Base-by-base conservation (phyloP, 192 early-diverging fungal genomes). In the Oehlia diaphana region DNA sequence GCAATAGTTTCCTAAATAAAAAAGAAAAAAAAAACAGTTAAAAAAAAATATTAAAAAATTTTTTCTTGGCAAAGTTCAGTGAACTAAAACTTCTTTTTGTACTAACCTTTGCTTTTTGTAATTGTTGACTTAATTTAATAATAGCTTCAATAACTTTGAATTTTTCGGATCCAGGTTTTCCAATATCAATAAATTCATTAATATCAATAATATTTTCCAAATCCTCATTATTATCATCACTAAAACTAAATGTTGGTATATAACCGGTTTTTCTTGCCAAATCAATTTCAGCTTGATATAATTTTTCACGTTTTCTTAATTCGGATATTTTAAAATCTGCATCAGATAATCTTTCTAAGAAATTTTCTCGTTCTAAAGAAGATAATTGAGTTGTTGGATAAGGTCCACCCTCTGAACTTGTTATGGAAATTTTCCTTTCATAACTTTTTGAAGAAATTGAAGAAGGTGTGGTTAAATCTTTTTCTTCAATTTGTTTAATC, bases 101-200 rank as follows among this genome's bases (percentile, higher is more conserved):
- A 66, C 65, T 65, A 35, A 76, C 74, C 83, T 86, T 86, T 14
- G 86, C 83, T 23, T 85, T 79, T 9, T 83, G 80, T 14, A 89
- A 66, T 74, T 90, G 87, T 1, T 85, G 74, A 63, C 88, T 90
- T 31, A 86, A 80, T 33, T 83, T 83, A 61, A 89, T 79, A 9
- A 90, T 73, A 13, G 84, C 80, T 47, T 86, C 82, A 79, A 86
- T 87, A 61, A 90, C 72, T 21, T 84, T 82, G 21, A 82, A 83
- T 62, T 88, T 89, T 39, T 91, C 89, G 0, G 83, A 83, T 16
- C 81, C 85, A 31, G 83, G 58, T 23, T 88, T 81, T 42, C 84
- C 84, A 4, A 79, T 71, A 50, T 83, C 81, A 47, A 87, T 79
- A 3, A 85, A 53, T 47, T 80, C 28, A 19, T 84, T 79, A 13